Base-by-base conservation (phyloP, 257 asterid genomes). In the Nicotiana attenuata region DNA sequence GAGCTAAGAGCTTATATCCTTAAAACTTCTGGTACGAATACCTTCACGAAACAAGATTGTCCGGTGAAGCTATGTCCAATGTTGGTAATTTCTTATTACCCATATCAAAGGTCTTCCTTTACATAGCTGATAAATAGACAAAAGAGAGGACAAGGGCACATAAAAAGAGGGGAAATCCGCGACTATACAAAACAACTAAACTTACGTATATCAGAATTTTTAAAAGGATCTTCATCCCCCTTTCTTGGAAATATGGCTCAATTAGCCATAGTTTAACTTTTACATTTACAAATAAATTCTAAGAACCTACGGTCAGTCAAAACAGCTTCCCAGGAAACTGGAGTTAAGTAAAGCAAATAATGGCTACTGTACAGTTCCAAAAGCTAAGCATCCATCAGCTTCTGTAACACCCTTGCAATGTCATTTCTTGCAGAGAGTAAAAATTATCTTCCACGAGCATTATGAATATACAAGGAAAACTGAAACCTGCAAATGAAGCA, bases 351-450 rank as follows among this genome's bases (percentile, higher is more conserved):
- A 24, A 75, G 24, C 9, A 75, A 75, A 75, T 75, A 50, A 50
- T 24, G 45, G 71, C 82, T 78, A 78, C 59, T 78, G 17, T 78
- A 78, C 82, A 78, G 24, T 35, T 78, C 38, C 59, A 78, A 59
- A 59, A 78, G 59, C 11, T 20, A 17, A 28, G 60, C 56, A 24
- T 50, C 63, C 63, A 75, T 24, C 41, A 75, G 79, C 38, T 47
- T 33, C 50, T 24, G 24, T 20, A 73, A 47, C 61, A 47, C 41
- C 61, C 61, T 45, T 73, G 79, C 38, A 73, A 73, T 22, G 61
- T 6, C 47, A 55, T 64, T 61, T 64, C 82, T 61, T 64, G 65
- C 45, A 80, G 5, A 35, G 22, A 38, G 31, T 20, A 13, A 14
- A 7, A 73, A 63, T 15, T 45, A 35, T 41, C 63, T 41, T 67